Evolutionary conservation across 441 rosid genomes (phyloP), one percentile per base, ranked within the genome.

Genomic region (Arabidopsis hybrid): DNA sequence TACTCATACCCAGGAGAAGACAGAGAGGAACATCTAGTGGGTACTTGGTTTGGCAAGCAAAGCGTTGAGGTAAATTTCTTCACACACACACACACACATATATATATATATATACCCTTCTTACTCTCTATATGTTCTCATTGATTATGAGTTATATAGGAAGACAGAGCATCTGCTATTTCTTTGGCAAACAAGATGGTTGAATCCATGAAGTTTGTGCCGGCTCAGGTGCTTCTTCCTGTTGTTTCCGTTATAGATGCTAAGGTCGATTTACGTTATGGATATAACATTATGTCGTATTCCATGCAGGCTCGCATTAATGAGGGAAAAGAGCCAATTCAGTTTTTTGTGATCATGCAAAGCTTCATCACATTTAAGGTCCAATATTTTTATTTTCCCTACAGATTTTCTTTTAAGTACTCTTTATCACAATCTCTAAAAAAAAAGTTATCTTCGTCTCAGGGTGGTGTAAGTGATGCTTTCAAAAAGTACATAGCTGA

Each of bases 41-140:
- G 99, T 81, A 89, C 98, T 57, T 95, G 99, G 99, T 89, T 91
- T 42, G 99, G 99, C 63, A 88, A 88, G 87, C 88, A 86, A 78
- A 90, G 98, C 55, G 80, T 87, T 12, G 90, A 88, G 95, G 99
- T 95, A 69, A 52, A 60, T 10, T 57, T 58, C 21, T 39, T 49
- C 50, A 47, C 4, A 55, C 16, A 49, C 26, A 21, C 26, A 21
- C 26, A 21, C 26, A 21, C 26, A 13, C 4, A 4, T 31, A 31
- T 31, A 31, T 3, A 3, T 2, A 10, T 13, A 13, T 42, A 60
- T 50, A 53, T n/a, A 61, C 26, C 49, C 26, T 61, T 57, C 62
- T 61, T 67, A 32, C 46, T 60, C 12, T 12, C 53, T 46, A 12
- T 66, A 17, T 16, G 50, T 39, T 31, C 69, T 70, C 63, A 60